phyloP scores from a whole-genome alignment of 306 rosid species.

The Quercus wislizeni region DNA sequence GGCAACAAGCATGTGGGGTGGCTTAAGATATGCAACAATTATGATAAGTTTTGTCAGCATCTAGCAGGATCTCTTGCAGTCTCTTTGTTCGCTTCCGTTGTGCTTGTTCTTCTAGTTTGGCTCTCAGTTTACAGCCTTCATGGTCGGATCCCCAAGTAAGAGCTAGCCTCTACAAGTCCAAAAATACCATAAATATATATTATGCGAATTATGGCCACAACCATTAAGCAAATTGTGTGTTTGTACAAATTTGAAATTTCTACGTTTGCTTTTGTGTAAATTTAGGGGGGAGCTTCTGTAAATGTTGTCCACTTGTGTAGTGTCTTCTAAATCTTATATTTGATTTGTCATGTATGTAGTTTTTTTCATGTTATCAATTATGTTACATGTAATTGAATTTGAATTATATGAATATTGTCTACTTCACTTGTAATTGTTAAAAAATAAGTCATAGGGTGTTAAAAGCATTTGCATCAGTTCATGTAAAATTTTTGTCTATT shows the following conservation, averaged over 20 bases:
- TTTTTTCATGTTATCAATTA: neutral
- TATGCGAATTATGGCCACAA: neutral
- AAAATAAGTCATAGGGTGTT: too few relatives aligned
- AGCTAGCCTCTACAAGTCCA: neutral
- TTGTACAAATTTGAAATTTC: neutral
- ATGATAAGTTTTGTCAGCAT: slow-evolving; percentile 43
- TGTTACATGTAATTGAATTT: slow-evolving; percentile 1
- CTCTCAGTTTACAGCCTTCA: slow-evolving; percentile 48
- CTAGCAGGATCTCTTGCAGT: slow-evolving; percentile 31
- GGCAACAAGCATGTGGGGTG: slow-evolving; percentile 58
- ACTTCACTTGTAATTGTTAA: too few relatives aligned
- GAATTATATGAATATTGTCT: neutral
- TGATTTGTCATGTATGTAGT: neutral
- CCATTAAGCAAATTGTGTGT: neutral
- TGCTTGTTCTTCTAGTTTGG: slow-evolving; percentile 34
- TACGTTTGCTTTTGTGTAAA: slow-evolving; percentile 9
- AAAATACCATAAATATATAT: too few relatives aligned
- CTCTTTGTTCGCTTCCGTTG: slow-evolving; percentile 39
- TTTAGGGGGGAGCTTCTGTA: too few relatives aligned
- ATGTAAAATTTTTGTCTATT: too few relatives aligned
- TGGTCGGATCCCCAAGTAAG: slow-evolving; percentile 58
- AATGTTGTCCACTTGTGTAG: neutral
- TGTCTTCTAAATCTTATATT: neutral
- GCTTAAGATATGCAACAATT: slow-evolving; percentile 34
- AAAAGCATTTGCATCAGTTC: too few relatives aligned